Conservation (phyloP, 495 filamentous ascomycete genomes). For the Friedmanniomyces simplex region DNA sequence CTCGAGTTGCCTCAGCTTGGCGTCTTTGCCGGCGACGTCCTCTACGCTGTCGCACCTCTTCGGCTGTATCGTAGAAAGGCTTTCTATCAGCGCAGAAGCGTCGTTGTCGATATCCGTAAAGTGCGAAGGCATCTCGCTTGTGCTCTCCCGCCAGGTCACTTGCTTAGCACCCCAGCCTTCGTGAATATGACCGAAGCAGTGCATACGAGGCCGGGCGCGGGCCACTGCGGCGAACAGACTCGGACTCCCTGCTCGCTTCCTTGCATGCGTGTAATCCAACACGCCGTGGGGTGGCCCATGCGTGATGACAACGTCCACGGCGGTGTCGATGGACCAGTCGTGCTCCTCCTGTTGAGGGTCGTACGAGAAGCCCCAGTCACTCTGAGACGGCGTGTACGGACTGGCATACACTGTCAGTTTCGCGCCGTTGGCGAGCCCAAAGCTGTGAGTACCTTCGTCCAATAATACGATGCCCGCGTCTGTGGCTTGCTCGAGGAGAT, state of each 20-base stretch:
- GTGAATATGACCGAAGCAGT: slow-evolving; percentile 70
- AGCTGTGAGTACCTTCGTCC: slow-evolving; percentile 51
- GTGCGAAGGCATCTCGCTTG: slow-evolving; percentile 20
- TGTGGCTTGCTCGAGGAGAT: slow-evolving; percentile 27
- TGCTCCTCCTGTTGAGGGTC: slow-evolving; percentile 24
- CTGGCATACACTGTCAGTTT: slow-evolving; percentile 56
- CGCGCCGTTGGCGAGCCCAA: slow-evolving; percentile 48
- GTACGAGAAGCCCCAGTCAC: slow-evolving; percentile 55
- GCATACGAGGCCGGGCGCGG: slow-evolving; percentile 45
- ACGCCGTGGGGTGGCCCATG: slow-evolving; percentile 58
- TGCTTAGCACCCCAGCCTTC: slow-evolving; percentile 59
- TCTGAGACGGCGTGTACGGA: slow-evolving; percentile 54
- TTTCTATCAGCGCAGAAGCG: slow-evolving; percentile 15
- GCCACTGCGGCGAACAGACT: slow-evolving; percentile 47
- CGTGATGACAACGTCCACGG: slow-evolving; percentile 38
- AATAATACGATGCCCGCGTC: slow-evolving; percentile 49
- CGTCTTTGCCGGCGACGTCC: not conserved
- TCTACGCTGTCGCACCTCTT: not conserved
- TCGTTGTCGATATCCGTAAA: slow-evolving; percentile 35
- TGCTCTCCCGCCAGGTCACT: slow-evolving; percentile 41
- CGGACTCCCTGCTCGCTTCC: slow-evolving; percentile 42
- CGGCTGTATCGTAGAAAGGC: not conserved
- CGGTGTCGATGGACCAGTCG: slow-evolving; percentile 42
- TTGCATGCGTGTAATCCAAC: slow-evolving; percentile 39
- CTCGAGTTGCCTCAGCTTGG: not conserved